phyloP scores from a whole-genome alignment of 805 yeast genomes.

The Myxozyma mucilagina region DNA sequence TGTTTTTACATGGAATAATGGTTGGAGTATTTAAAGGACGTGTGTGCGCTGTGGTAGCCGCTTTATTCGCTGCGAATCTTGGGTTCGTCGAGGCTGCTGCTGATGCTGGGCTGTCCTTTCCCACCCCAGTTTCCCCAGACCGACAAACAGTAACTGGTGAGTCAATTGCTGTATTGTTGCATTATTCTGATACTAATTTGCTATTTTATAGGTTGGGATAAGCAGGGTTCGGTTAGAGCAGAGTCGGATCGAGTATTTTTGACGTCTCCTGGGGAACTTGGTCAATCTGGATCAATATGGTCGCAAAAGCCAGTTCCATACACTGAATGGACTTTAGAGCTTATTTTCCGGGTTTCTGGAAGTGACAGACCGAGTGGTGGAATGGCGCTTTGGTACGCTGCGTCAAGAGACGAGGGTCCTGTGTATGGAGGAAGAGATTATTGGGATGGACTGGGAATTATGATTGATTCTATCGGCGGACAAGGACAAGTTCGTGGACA shows the following conservation, averaged over 20 bases:
- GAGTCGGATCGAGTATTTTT: conserved; percentile 32
- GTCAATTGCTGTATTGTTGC: background rate
- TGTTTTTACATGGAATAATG: background rate
- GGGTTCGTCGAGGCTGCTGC: background rate
- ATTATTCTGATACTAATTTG: background rate
- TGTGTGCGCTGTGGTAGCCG: background rate
- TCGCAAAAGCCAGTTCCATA: conserved; percentile 34
- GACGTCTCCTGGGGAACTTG: conserved; percentile 32
- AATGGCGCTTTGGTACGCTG: conserved; percentile 43
- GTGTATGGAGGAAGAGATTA: conserved; percentile 42
- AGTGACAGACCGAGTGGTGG: conserved; percentile 43
- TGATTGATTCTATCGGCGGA: conserved; percentile 41
- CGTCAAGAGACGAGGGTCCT: conserved; percentile 38
- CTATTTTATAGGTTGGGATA: conserved; percentile 31
- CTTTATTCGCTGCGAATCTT: conserved; percentile 1
- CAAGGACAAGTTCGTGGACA: conserved; percentile 43
- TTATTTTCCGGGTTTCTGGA: conserved; percentile 38
- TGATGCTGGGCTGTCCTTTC: conserved; percentile 12
- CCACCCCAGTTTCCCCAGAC: conserved; percentile 24
- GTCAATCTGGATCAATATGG: conserved; percentile 42
- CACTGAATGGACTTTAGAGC: conserved; percentile 42
- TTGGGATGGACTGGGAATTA: conserved; percentile 47
- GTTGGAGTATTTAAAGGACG: background rate
- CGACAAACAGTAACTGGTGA: conserved; percentile 18
- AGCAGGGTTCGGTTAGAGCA: conserved; percentile 31